Percentiles rank a stretch among this genome's conserved stretches.
Evolutionary conservation across 371 early-diverging fungal species (phyloP).

Genomic region (Sporodiniella umbellata): DNA sequence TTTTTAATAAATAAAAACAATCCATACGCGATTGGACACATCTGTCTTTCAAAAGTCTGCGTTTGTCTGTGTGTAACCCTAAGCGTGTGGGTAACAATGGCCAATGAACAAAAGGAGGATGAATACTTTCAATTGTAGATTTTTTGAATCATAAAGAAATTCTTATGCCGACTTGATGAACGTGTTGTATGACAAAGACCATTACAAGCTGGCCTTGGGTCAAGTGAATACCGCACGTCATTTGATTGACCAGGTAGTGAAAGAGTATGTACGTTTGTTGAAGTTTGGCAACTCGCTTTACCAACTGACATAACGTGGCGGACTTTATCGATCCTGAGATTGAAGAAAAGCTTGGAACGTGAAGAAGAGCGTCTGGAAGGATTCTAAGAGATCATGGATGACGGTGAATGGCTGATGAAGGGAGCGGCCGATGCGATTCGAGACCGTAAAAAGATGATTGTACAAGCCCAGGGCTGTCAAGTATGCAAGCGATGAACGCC

Average conservation of each 20-base stretch:
- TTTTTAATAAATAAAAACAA: too few relatives aligned
- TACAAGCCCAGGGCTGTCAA: slow-evolving; percentile 61
- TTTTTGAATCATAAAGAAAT: too few relatives aligned
- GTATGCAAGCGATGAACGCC: slow-evolving; percentile 54
- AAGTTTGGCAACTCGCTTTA: slow-evolving; percentile 99
- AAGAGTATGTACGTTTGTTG: slow-evolving; percentile 96
- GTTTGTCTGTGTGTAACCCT: too few relatives aligned
- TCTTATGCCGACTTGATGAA: slow-evolving; percentile 99
- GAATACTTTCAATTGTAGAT: too few relatives aligned
- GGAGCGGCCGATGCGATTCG: slow-evolving; percentile 82
- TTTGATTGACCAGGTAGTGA: slow-evolving; percentile 94
- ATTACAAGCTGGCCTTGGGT: slow-evolving; percentile 99
- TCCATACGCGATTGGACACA: too few relatives aligned
- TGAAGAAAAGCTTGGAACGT: slow-evolving; percentile 91
- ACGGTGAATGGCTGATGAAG: slow-evolving; percentile 77
- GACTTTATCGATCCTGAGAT: slow-evolving; percentile 99
- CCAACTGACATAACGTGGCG: slow-evolving; percentile 99
- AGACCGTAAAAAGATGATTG: slow-evolving; percentile 81
- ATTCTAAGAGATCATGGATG: slow-evolving; percentile 71
- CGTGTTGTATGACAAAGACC: slow-evolving; percentile 99
- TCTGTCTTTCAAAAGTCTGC: too few relatives aligned
- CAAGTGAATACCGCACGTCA: slow-evolving; percentile 98
- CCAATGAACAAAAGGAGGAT: too few relatives aligned
- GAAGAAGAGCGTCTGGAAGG: slow-evolving; percentile 96
- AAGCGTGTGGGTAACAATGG: too few relatives aligned